phyloP scores from a whole-genome alignment of 192 early-diverging fungal species.

The Backusella macrospora region DNA sequence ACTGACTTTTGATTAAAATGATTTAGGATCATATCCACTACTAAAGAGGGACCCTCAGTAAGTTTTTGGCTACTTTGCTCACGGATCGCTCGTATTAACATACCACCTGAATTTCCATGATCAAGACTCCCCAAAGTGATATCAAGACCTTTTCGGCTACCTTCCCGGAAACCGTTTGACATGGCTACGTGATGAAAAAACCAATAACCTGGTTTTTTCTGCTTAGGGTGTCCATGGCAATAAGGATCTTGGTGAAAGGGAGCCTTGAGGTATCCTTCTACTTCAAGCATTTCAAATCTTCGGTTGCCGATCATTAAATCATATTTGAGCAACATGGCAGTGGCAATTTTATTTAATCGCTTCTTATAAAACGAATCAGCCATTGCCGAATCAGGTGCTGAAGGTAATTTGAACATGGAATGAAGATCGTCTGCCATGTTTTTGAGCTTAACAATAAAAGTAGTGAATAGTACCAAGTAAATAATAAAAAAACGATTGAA shows the following conservation, averaged over 20 bases:
- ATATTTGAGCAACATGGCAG: conserved; percentile 20
- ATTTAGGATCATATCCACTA: conserved; percentile 27
- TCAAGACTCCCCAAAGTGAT: conserved; percentile 25
- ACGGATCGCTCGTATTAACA: conserved; percentile 32
- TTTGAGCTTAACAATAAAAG: neutral
- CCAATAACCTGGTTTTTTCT: conserved; percentile 26
- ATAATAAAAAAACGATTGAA: neutral
- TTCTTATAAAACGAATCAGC: conserved; percentile 20
- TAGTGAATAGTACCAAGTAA: neutral
- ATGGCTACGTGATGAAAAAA: conserved; percentile 36
- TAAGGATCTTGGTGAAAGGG: conserved; percentile 32
- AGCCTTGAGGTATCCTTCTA: conserved; percentile 35
- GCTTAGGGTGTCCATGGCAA: conserved; percentile 28
- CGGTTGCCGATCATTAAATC: conserved; percentile 20
- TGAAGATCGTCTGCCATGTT: neutral
- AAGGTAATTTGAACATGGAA: neutral
- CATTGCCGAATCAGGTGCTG: conserved; percentile 2
- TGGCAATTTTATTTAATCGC: conserved; percentile 11
- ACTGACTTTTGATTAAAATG: conserved; percentile 4
- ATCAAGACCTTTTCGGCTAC: conserved; percentile 38
- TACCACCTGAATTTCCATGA: conserved; percentile 26
- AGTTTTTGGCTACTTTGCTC: neutral
- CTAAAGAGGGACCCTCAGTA: conserved; percentile 32
- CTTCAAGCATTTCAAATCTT: conserved; percentile 30
- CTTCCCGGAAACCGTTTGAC: conserved; percentile 32